Base-by-base conservation (phyloP, 805 yeast genomes). In the Metahyphopichia silvanorum region DNA sequence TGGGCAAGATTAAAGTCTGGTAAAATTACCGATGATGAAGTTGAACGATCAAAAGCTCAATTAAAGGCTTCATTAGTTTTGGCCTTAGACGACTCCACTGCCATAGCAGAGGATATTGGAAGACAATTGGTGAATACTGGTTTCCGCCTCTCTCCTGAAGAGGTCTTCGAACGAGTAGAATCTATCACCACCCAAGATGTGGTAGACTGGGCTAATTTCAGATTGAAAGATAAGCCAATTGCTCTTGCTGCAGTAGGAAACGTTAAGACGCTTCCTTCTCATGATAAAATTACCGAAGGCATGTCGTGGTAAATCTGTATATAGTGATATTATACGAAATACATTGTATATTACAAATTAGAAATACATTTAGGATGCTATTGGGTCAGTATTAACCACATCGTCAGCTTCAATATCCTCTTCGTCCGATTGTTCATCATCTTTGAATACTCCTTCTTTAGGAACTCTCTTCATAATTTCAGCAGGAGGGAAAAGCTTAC, bases 91-190 rank as follows among this genome's bases (percentile, higher is more conserved):
- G 96, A 96, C 40, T 81, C 96, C 10, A 88, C 98, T 6, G 91
- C 97, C 5, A 79, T 88, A 31, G 97, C 97, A 20, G 99, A 93
- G 63, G 98, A 93, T 60, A 87, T 93, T 47, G 98, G 98, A 17
- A 81, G 98, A 61, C 98, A 93, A 60, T 71, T 93, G 35, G 95
- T 93, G 27, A 91, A 96, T 33, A 89, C 98, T 3, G 98, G 98
- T 19, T 73, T 65, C 47, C 68, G 87, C 47, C 66, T 82, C 43
- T 62, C 82, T 5, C 88, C 93, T 4, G 84, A 79, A 52, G 86
- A 81, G 43, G 81, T 82, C 9, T 83, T 82, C 51, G 69, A 73
- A 36, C 75, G 82, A 38, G 93, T 93, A 10, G 88, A 87, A 47
- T 67, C 74, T 28, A 85, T 93, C 41, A 76, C 86, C 7, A 81